Base-by-base conservation (phyloP, 2,329 filamentous ascomycete genomes). In the Cladophialophora exuberans region DNA sequence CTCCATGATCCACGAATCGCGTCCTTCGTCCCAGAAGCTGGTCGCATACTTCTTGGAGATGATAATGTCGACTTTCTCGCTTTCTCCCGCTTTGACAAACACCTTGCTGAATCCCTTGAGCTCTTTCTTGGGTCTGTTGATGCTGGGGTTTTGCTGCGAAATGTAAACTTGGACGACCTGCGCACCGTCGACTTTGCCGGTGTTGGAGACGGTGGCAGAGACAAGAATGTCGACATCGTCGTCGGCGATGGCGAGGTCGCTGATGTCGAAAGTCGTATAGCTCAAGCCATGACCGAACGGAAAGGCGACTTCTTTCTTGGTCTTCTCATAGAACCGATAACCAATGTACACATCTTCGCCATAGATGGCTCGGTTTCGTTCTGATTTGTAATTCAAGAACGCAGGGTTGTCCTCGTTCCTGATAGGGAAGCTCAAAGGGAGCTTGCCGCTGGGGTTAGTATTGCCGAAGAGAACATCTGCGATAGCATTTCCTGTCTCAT, bases 291-390 rank as follows among this genome's bases (percentile, higher is more conserved):
- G 85, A 10, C 89, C 89, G 67, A 95, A 95, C 54, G 86, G 80
- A 71, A 92, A 94, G 23, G 87, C 79, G 0, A 86, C 82, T 1
- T 79, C 76, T 3, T 83, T 78, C 30, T 84, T 78, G n/a, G 81
- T 78, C 64, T 82, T 85, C 66, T 94, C 89, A 69, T 90, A 94
- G 75, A 85, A 90, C 18, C 88, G 80, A 73, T 94, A 94, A 3
- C 89, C 89, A 31, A 93, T 78, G 69, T 90, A 93, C 41, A 94
- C 77, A 57, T 90, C 89, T 70, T 94, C 89, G 42, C 87, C 87
- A 67, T 93, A 94, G 1, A 90, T 74, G 0, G 86, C 84, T 54
- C 87, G 81, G 39, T 87, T 83, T 30, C 85, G 83, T 69, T 93
- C 88, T 10, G 81, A 81, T 31, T 79, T 75, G 70, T 85, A 93